Base-by-base conservation (phyloP, 352 stramenopile species). In the Pilasporangium apinafurcum region DNA sequence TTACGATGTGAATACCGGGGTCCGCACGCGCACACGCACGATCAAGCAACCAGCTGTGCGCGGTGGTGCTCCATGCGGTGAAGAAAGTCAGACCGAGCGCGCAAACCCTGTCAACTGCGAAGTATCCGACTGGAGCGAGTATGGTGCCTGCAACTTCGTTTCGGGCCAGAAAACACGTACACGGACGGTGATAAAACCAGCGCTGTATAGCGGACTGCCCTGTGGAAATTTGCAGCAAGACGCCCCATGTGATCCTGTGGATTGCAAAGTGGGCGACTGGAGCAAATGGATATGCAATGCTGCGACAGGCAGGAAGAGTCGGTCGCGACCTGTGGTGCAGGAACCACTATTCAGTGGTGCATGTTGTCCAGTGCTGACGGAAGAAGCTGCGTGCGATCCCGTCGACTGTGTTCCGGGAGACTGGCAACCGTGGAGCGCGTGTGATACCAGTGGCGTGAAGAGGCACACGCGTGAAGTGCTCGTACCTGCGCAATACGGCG, bases 251-350 rank as follows among this genome's bases (percentile, higher is more conserved):
- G 72, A 83, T 20, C 55, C 66, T 0, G 53, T 88, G n/a, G 57
- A 83, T 50, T 88, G 72, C 34, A 51, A 53, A 0, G 47, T 83
- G 14, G 76, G 59, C 25, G 59, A 56, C 24, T 88, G 58, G 57
- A 65, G 50, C 7, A 21, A 33, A 0, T 86, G 49, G 43, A 44
- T 51, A 4, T 83, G 69, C 37, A 51, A 86, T 24, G 8, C 45
- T 0, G 51, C 31, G 0, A 65, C 51, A 0, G 59, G 57, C 0
- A 54, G 32, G 13, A 82, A 75, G 46, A 58, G 42, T 8, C 62
- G 65, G 8, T 53, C 53, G n/a, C 68, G 68, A 13, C 37, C 67
- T 2, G 48, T 71, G 9, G 44, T 79, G 4, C 55, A 63, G 27
- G 17, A 53, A 13, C 37, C 66, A 37, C 54, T 50, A 27, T 79